Conservation (phyloP, 2,329 filamentous ascomycete genomes). For the Phoma sp. region DNA sequence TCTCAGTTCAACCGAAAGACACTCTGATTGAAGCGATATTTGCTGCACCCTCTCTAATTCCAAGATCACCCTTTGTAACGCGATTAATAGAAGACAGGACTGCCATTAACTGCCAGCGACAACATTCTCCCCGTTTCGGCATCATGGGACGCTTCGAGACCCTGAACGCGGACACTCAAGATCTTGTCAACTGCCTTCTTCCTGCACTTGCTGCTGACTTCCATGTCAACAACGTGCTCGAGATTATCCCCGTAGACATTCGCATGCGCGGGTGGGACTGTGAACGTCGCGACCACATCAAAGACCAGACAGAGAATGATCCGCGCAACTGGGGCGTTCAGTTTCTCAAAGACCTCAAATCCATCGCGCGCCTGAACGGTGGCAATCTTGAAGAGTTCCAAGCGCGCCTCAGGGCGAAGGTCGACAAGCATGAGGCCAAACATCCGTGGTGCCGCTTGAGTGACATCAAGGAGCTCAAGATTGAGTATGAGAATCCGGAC, state of each 20-base stretch:
- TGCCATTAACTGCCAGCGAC: neutral
- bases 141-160: conserved; percentile 42
- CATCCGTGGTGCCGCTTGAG: conserved; percentile 43
- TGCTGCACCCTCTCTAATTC: neutral
- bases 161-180: conserved; percentile 43
- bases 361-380: conserved; percentile 40
- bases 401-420: conserved; percentile 32
- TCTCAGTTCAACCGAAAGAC: too few relatives aligned
- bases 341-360: conserved; percentile 44
- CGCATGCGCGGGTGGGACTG: conserved; percentile 49
- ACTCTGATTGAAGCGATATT: too few relatives aligned
- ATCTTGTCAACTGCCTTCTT: conserved; percentile 41
- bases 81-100: neutral
- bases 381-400: conserved; percentile 38
- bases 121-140: neutral
- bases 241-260: conserved; percentile 45
- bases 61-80: neutral
- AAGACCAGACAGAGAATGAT: conserved; percentile 42
- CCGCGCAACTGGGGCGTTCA: conserved; percentile 48
- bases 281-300: conserved; percentile 45
- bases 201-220: conserved; percentile 40
- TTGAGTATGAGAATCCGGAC: conserved; percentile 37
- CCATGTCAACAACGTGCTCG: conserved; percentile 26
- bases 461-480: conserved; percentile 42
- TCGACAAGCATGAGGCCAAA: conserved; percentile 33